Percentiles rank a stretch among this genome's conserved stretches.
phyloP scores from a whole-genome alignment of 83 land plant species.

The Isoetes engelmannii region DNA sequence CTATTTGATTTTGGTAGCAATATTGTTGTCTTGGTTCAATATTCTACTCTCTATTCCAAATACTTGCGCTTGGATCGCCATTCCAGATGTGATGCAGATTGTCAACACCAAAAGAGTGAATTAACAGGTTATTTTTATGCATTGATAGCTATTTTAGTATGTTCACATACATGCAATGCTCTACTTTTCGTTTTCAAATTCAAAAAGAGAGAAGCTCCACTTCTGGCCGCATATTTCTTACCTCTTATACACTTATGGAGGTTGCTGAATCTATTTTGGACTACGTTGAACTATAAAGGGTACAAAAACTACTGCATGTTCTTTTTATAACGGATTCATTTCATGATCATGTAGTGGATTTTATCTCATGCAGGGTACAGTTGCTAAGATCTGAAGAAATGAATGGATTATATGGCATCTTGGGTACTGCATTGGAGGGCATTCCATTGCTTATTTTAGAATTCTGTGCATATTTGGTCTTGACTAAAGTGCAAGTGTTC shows the following conservation, averaged over 20 bases:
- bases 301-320: not conserved
- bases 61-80: not conserved
- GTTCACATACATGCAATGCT: not conserved
- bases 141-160: not conserved
- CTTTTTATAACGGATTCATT: not conserved
- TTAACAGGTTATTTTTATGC: not conserved
- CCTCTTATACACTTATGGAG: conserved; percentile 3
- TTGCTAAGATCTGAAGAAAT: conserved; percentile 7
- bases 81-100: not conserved
- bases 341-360: not conserved
- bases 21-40: not conserved
- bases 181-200: not conserved
- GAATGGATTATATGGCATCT: conserved; percentile 11
- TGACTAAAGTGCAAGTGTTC: not conserved
- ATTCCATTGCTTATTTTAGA: conserved; percentile 9
- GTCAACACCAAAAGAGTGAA: not conserved
- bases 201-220: not conserved
- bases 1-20: not conserved
- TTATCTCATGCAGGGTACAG: conserved; percentile 4
- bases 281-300: not conserved
- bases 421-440: conserved; percentile 9
- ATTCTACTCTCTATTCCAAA: not conserved
- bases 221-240: not conserved
- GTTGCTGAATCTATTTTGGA: not conserved
- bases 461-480: conserved; percentile 5